Conservation (phyloP, 2,329 filamentous ascomycete genomes). For the Monosporascus sp. region DNA sequence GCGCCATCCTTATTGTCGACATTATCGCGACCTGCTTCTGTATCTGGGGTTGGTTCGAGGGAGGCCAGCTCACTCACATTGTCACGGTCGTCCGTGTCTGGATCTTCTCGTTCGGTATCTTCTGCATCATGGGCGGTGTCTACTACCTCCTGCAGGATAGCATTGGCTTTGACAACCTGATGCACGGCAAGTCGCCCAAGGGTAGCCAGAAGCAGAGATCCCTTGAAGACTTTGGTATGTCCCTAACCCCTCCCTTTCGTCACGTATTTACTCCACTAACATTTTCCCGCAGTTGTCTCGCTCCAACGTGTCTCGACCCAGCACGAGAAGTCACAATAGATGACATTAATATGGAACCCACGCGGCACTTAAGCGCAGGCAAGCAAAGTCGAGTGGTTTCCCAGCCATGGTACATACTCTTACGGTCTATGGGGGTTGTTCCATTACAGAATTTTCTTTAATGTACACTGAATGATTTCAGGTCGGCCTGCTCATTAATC, state of each 20-base stretch:
- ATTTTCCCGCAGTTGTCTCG: constrained; percentile 61
- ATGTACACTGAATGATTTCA: constrained; percentile 29
- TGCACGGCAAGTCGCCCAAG: constrained; percentile 85
- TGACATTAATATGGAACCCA: constrained; percentile 11
- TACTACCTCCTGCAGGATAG: constrained; percentile 82
- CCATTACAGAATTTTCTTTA: constrained; percentile 26
- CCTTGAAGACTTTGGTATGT: constrained; percentile 83
- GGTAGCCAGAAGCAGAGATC: constrained; percentile 77
- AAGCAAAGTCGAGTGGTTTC: constrained; percentile 2
- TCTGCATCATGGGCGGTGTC: constrained; percentile 69
- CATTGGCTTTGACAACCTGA: constrained; percentile 80
- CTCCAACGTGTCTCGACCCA: constrained; percentile 86
- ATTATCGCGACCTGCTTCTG: constrained; percentile 80
- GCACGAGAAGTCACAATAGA: constrained; percentile 79
- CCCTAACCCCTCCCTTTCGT: constrained; percentile 5
- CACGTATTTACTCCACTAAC: constrained; percentile 38
- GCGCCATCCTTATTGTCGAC: constrained; percentile 76
- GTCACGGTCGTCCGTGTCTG: constrained; percentile 84
- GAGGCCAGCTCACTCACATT: constrained; percentile 61
- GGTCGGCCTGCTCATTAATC: constrained; percentile 18
- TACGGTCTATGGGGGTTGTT: constrained; percentile 23
- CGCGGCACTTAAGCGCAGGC: not conserved
- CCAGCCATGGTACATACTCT: constrained; percentile 23
- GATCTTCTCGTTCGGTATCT: constrained; percentile 87
- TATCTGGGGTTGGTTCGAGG: constrained; percentile 77